Conservation (phyloP, 192 early-diverging fungal species). For the Obelidium mucronatum region DNA sequence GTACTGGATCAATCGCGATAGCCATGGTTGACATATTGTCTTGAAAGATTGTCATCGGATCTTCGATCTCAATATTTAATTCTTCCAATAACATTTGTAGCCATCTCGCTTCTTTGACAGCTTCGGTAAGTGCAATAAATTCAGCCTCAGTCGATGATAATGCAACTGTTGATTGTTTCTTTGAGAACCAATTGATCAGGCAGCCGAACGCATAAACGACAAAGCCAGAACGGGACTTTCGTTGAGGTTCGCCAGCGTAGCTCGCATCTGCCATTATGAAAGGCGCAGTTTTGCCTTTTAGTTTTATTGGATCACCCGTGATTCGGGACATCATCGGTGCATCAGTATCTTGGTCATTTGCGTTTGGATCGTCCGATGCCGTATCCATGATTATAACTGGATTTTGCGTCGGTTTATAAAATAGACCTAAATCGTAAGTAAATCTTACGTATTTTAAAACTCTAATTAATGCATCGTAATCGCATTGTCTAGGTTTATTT, state of each 20-base stretch:
- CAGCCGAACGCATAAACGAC: constrained; percentile 18
- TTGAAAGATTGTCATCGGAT: background rate
- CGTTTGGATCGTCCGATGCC: no score
- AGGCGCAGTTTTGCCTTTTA: background rate
- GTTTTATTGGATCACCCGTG: background rate
- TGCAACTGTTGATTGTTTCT: constrained; percentile 30
- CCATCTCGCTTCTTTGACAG: constrained; percentile 28
- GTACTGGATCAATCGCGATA: constrained; percentile 31
- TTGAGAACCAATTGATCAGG: constrained; percentile 7
- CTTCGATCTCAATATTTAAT: constrained; percentile 14
- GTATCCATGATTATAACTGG: no score
- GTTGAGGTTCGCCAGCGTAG: constrained; percentile 19
- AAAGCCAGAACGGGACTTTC: constrained; percentile 23
- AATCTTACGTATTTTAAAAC: constrained; percentile 17
- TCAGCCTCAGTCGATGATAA: constrained; percentile 36
- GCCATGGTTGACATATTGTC: constrained; percentile 21
- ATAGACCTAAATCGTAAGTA: no score
- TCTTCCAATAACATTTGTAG: constrained; percentile 21
- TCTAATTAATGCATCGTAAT: constrained; percentile 13
- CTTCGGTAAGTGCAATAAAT: constrained; percentile 9
- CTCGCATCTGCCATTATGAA: constrained; percentile 23
- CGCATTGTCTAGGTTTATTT: constrained; percentile 19
- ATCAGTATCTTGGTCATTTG: background rate
- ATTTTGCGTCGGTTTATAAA: no score
- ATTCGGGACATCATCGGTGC: background rate